phyloP scores from a whole-genome alignment of 2,329 filamentous ascomycete species.

The Talaromyces sp. region DNA sequence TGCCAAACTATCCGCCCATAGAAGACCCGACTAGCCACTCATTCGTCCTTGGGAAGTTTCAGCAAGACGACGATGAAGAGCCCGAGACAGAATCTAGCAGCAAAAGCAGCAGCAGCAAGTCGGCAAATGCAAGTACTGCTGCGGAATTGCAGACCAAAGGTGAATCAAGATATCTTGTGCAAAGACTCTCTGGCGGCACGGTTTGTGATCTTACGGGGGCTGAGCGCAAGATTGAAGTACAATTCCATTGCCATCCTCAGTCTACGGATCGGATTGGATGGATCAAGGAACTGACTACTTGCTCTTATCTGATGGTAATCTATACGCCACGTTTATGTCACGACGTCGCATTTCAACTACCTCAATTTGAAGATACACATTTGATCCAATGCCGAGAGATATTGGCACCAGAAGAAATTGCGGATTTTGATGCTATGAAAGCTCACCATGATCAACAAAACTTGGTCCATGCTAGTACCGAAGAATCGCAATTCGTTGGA shows the following conservation, averaged over 20 bases:
- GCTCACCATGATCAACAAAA: constrained; percentile 29
- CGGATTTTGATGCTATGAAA: constrained; percentile 42
- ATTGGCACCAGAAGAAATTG: constrained; percentile 52
- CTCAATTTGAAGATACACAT: constrained; percentile 70
- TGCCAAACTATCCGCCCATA: constrained; percentile 63
- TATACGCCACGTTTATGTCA: constrained; percentile 83
- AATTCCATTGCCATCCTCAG: constrained; percentile 73
- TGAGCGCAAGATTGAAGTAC: constrained; percentile 74
- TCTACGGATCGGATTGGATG: constrained; percentile 72
- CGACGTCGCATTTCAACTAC: constrained; percentile 79
- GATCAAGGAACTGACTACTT: constrained; percentile 90
- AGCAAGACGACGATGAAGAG: constrained; percentile 30
- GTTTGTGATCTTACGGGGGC: constrained; percentile 79
- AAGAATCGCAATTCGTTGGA: constrained; percentile 45
- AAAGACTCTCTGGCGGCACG: constrained; percentile 73
- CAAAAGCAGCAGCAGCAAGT: constrained; percentile 18
- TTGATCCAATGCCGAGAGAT: constrained; percentile 71
- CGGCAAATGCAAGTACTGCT: constrained; percentile 42
- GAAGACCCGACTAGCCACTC: constrained; percentile 71
- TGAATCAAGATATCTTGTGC: constrained; percentile 79
- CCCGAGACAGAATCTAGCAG: constrained; percentile 17
- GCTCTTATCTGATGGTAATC: constrained; percentile 87
- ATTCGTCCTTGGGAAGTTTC: constrained; percentile 67
- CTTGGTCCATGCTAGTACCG: constrained; percentile 27
- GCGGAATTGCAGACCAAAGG: constrained; percentile 77